A percentile compares a stretch with the other conserved stretches of the same genome.
Evolutionary conservation across 345 rosid genomes (phyloP).

Genomic region (Combretum micranthum): DNA sequence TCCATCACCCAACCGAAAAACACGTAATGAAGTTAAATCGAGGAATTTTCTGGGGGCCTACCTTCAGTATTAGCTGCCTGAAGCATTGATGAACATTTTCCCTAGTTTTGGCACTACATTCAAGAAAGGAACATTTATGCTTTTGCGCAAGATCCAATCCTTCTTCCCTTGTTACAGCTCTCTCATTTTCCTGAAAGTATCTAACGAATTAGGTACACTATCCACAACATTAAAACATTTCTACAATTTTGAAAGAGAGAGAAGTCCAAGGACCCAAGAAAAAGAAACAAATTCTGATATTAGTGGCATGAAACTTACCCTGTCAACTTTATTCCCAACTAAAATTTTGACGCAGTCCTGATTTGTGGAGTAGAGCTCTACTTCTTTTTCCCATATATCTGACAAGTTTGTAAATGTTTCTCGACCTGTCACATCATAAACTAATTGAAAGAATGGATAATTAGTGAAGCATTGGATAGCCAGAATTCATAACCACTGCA

Average conservation of each 20-base stretch:
- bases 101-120: constrained; percentile 77
- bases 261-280: background rate
- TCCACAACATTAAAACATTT: too few relatives aligned
- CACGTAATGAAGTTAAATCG: too few relatives aligned
- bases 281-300: background rate
- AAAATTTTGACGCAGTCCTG: constrained; percentile 64
- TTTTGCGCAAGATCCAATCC: constrained; percentile 71
- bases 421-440: constrained; percentile 82
- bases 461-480: too few relatives aligned
- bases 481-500: too few relatives aligned
- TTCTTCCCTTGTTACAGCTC: constrained; percentile 79
- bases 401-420: constrained; percentile 76
- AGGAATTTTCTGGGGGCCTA: constrained; percentile 5
- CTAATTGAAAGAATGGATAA: constrained; percentile 21
- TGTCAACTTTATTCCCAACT: constrained; percentile 87
- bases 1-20: too few relatives aligned
- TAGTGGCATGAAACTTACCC: constrained; percentile 29
- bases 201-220: background rate
- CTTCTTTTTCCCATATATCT: constrained; percentile 80
- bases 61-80: constrained; percentile 67
- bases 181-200: constrained; percentile 59
- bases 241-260: too few relatives aligned
- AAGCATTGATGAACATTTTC: constrained; percentile 69
- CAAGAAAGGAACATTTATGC: constrained; percentile 66
- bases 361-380: constrained; percentile 73